These are phyloP conservation scores for Trichophyton schoenleinii DNA, from an alignment of 2,329 filamentous ascomycete genomes.

Conservation along the genomic window DNA sequence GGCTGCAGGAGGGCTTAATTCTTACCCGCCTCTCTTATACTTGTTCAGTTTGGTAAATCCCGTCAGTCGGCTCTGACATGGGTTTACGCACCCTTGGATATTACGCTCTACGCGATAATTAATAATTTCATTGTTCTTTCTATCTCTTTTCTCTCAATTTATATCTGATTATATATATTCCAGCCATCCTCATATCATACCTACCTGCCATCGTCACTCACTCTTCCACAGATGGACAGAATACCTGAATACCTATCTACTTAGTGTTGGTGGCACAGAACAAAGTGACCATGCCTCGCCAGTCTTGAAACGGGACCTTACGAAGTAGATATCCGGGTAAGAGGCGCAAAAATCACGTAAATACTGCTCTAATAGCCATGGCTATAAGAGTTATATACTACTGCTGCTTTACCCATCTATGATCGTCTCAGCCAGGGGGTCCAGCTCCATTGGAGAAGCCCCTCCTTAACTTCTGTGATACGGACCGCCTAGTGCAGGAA, in stretches of 20 bases:
- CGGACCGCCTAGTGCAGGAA: neutral
- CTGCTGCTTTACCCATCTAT: neutral
- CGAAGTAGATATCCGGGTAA: neutral
- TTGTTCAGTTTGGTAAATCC: neutral
- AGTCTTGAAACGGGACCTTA: neutral
- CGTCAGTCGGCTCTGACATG: neutral
- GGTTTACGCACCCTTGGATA: slow-evolving; percentile 1
- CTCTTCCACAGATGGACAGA: neutral
- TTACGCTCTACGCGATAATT: neutral
- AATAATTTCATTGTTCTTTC: neutral
- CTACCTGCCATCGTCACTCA: neutral
- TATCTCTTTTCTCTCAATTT: neutral
- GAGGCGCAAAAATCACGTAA: neutral
- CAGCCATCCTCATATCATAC: neutral
- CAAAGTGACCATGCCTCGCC: neutral
- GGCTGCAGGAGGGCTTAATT: neutral
- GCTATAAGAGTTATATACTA: neutral
- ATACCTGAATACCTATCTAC: neutral
- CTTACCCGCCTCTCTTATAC: neutral
- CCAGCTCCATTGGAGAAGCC: neutral
- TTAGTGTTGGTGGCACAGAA: neutral
- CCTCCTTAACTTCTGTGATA: neutral
- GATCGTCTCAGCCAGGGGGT: neutral
- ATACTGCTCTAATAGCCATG: neutral
- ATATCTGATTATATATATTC: neutral